Base-by-base conservation (phyloP, 2,329 filamentous ascomycete genomes). In the Alternaria longipes region DNA sequence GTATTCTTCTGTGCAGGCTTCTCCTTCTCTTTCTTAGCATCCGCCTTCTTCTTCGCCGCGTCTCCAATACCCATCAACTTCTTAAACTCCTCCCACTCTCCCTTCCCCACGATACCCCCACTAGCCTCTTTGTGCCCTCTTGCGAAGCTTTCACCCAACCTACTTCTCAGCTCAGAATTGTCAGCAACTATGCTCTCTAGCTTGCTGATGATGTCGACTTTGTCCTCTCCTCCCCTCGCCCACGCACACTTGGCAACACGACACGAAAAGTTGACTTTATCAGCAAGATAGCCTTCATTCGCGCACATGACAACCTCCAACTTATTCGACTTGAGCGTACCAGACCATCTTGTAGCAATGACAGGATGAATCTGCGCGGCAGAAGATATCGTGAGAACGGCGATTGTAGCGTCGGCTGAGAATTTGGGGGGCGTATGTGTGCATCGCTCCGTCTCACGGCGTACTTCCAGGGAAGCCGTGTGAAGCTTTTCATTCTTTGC, bases 61-160 rank as follows among this genome's bases (percentile, higher is more conserved):
- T 86, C 85, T 0, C 87, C 87, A 41, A 90, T 78, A 53, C 85
- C 83, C 78, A 91, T 81, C 14, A 87, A 71, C 5, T 77, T 77
- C 81, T 89, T 86, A 14, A 91, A 75, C 70, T 90, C 88, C 62
- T 90, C 88, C 73, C 91, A 91, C 60, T 89, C 87, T 2, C 81
- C 83, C 11, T 77, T 82, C 0, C 82, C 82, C 0, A 91, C 85
- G 46, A 90, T 87, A 0, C 89, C 89, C 1, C 89, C 89, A 49
- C 86, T 89, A 0, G 89, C 89, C 69, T 90, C 88, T 61, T 88
- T 89, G 64, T 91, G 89, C 0, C 89, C 89, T 54, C 85, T 82
- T 0, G 88, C 89, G 69, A 91, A 91, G 26, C 84, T 87, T 49
- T 88, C 84, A 0, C 89, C 89, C 11, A 90, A 70, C 14, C 87